phyloP scores from a whole-genome alignment of 768 basidiomycete species.

The Bullera alba region DNA sequence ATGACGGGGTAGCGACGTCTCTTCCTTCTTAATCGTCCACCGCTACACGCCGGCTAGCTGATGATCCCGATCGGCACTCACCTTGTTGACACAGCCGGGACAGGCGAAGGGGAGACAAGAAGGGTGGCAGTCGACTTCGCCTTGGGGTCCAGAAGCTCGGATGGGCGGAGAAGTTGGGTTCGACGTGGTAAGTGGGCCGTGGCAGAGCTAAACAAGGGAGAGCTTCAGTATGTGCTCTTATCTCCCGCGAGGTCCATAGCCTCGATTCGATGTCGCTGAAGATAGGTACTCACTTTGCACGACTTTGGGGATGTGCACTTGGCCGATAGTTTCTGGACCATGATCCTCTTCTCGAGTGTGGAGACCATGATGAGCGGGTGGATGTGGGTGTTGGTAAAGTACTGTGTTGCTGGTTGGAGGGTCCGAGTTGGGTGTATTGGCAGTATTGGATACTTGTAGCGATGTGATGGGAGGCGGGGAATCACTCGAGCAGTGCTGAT shows the following conservation, averaged over 20 bases:
- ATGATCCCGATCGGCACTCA: no score
- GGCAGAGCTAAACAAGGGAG: background rate
- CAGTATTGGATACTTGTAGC: no score
- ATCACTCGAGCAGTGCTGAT: no score
- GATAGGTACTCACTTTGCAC: background rate
- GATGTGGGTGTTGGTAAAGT: no score
- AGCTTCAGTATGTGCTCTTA: no score
- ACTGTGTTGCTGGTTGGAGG: no score
- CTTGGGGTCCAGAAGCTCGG: background rate
- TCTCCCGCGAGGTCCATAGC: no score
- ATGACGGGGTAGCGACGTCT: background rate
- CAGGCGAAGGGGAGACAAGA: background rate
- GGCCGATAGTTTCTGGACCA: background rate
- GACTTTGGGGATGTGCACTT: background rate
- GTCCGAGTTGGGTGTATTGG: no score
- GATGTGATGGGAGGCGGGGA: no score
- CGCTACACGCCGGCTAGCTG: no score
- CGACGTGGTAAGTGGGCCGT: background rate
- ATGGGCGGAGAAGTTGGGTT: background rate
- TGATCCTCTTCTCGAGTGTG: constrained; percentile 1
- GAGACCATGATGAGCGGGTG: constrained; percentile 2
- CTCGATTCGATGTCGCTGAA: no score
- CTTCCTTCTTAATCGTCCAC: no score
- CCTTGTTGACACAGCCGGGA: background rate
- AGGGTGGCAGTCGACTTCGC: constrained; percentile 1